These are phyloP conservation scores for Wallacemonas rigidus DNA, from an alignment of 208 protist genomes.

Conservation along the genomic window DNA sequence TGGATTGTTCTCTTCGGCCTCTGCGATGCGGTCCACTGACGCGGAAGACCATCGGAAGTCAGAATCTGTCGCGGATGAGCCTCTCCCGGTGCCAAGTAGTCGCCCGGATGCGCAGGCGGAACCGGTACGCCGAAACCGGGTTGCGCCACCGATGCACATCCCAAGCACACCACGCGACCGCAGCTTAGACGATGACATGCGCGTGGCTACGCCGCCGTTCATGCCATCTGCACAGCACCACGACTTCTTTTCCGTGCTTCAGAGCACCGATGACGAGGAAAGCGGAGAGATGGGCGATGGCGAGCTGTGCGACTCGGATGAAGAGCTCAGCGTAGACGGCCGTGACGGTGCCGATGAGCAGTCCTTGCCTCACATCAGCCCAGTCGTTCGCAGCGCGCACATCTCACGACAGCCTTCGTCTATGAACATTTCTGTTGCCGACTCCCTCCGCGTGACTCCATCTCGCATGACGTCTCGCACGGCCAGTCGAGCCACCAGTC, in stretches of 20 bases:
- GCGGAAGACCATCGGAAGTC: slow-evolving; percentile 2
- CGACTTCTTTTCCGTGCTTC: slow-evolving; percentile 12
- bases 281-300: neutral
- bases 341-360: neutral
- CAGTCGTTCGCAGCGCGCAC: neutral
- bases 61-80: neutral
- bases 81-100: neutral
- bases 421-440: neutral
- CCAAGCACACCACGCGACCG: neutral
- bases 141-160: neutral
- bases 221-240: neutral
- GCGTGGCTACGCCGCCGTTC: slow-evolving; percentile 5
- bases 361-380: neutral
- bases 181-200: neutral
- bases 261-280: slow-evolving; percentile 1
- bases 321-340: neutral
- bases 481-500: neutral
- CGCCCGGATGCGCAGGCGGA: neutral
- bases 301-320: neutral
- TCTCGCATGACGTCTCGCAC: neutral
- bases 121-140: neutral
- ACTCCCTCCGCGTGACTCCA: neutral
- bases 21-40: neutral
- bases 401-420: neutral
- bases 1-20: neutral